Evolutionary conservation across 495 filamentous ascomycete species (phyloP), one percentile per base, ranked within the genome.

Genomic region (Cudoniella acicularis): DNA sequence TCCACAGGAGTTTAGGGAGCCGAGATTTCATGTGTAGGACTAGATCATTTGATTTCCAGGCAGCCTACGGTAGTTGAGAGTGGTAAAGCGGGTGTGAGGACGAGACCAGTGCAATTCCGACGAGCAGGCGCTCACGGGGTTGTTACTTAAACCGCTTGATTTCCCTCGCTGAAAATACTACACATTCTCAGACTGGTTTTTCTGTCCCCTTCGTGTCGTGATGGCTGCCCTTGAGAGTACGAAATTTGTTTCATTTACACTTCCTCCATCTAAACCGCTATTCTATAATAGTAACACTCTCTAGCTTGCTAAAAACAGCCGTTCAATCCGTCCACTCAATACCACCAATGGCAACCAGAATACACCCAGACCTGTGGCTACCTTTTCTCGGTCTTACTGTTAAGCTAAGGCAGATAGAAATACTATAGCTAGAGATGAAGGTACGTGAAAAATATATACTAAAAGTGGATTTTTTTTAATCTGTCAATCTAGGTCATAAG

Each of bases 121-220:
- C 49, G 30, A 40, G 26, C 25, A 51, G 47, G 24, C 24, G 30
- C 49, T 59, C 48, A 47, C 23, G 43, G 50, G n/a, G n/a, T 63
- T 43, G 42, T 36, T 22, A 56, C 56, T 63, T 59, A 63, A 59
- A 50, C 60, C 49, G 56, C 60, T 63, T 50, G 51, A 63, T 63
- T 63, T 55, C 56, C 49, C 51, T 63, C 50, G 50, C 56, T 55
- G 56, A 50, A 45, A 10, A 63, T 25, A 6, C 40, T 8, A 50
- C 36, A 63, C n/a, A 63, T 54, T 21, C 60, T 54, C 42, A 63
- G 30, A 59, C 52, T 49, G 17, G 41, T 54, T 54, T 59, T 9
- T 49, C 49, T 63, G 53, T 25, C 40, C 22, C 43, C 46, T 57
- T 62, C 36, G 36, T 57, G 45, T 57, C 54, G 54, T 56, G 27